Evolutionary conservation across 176 grass and related monocot genomes (phyloP).

Genomic region (Areca catechu): DNA sequence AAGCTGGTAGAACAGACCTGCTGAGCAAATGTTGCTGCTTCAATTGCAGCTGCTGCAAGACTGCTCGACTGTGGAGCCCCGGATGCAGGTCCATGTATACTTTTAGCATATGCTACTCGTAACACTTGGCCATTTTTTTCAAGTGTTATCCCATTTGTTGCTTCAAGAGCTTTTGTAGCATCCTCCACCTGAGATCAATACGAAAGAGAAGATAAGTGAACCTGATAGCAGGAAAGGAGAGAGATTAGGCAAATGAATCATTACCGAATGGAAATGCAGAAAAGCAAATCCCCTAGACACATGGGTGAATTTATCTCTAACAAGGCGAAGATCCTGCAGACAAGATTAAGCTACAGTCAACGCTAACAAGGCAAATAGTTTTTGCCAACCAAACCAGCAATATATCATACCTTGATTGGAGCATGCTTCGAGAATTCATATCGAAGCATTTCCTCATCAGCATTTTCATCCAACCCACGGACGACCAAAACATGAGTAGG

Average conservation of each 20-base stretch:
- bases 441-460: constrained; percentile 97
- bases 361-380: not conserved
- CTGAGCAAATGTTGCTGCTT: constrained; percentile 98
- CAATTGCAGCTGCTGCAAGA: constrained; percentile 93
- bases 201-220: constrained; percentile 11
- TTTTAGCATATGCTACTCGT: constrained; percentile 96
- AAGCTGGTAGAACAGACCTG: constrained; percentile 40
- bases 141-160: constrained; percentile 85
- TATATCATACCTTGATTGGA: constrained; percentile 58
- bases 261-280: constrained; percentile 95
- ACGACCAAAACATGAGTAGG: constrained; percentile 99
- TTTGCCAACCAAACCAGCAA: too few species aligned
- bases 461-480: constrained; percentile 93
- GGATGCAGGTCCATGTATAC: constrained; percentile 67
- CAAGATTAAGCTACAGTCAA: not conserved
- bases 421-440: constrained; percentile 97
- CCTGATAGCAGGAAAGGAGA: constrained; percentile 5
- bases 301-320: constrained; percentile 98
- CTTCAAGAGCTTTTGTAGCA: constrained; percentile 95
- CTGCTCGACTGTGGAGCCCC: constrained; percentile 65
- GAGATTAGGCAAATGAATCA: constrained; percentile 9
- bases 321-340: constrained; percentile 87
- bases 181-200: constrained; percentile 68
- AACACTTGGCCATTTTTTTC: constrained; percentile 91
- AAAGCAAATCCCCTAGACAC: constrained; percentile 98